These are phyloP conservation scores for Tympanopsis confertula DNA, from an alignment of 2,329 filamentous ascomycete species.

Conservation along the genomic window DNA sequence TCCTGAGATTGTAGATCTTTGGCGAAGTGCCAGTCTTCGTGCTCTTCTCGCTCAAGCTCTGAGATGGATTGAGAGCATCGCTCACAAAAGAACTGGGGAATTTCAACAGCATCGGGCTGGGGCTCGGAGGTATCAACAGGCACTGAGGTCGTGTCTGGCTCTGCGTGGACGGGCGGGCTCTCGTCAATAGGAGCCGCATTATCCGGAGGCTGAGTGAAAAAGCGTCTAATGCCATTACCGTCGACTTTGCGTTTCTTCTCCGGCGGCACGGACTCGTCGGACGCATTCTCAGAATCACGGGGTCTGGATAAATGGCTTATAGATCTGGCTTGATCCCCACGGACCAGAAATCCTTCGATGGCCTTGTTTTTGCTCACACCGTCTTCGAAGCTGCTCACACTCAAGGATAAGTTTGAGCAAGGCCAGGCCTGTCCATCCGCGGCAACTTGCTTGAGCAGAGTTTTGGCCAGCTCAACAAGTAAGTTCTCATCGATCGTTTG, in stretches of 20 bases:
- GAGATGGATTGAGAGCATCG: conserved; percentile 52
- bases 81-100: conserved; percentile 29
- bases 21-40: conserved; percentile 90
- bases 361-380: conserved; percentile 72
- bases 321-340: conserved; percentile 53
- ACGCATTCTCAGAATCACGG: conserved; percentile 8
- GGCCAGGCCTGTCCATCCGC: conserved; percentile 76
- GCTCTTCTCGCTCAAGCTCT: conserved; percentile 54
- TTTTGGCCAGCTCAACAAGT: conserved; percentile 66
- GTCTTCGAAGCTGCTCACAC: conserved; percentile 86
- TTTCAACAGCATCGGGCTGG: conserved; percentile 6
- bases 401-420: conserved; percentile 78
- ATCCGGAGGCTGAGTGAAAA: conserved; percentile 34
- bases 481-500: conserved; percentile 59
- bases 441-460: conserved; percentile 65
- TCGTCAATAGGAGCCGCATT: conserved; percentile 13
- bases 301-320: conserved; percentile 25
- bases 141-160: conserved; percentile 2
- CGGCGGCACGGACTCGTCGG: conserved; percentile 8
- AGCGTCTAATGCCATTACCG: conserved; percentile 40
- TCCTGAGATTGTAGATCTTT: conserved; percentile 65
- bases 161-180: not conserved
- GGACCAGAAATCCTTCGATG: conserved; percentile 77
- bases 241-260: conserved; percentile 33
- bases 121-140: conserved; percentile 20